phyloP scores from a whole-genome alignment of 1,139 yeast genomes.

The Waltiozyma sp. region DNA sequence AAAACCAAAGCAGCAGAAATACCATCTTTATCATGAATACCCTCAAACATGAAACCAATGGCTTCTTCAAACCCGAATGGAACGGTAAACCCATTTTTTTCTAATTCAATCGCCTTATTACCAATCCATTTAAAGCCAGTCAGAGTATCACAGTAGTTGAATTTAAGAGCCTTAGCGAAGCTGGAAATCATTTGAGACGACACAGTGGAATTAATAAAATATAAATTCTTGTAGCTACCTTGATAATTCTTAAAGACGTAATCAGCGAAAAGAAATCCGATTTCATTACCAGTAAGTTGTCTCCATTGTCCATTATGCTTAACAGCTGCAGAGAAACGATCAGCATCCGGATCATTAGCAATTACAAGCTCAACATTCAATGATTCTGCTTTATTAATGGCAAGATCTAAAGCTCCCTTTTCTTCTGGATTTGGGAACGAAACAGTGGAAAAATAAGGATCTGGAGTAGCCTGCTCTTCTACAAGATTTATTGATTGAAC shows the following conservation, averaged over 20 bases:
- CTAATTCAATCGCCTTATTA: conserved; percentile 69
- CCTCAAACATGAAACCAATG: conserved; percentile 82
- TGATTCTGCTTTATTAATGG: conserved; percentile 35
- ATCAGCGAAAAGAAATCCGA: conserved; percentile 76
- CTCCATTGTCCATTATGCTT: conserved; percentile 41
- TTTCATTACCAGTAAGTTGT: conserved; percentile 85
- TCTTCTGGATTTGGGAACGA: conserved; percentile 94
- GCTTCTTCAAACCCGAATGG: conserved; percentile 96
- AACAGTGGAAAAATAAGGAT: conserved; percentile 81
- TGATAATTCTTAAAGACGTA: conserved; percentile 28
- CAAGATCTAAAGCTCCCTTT: conserved; percentile 73
- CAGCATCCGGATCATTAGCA: conserved; percentile 97
- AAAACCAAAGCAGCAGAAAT: conserved; percentile 73
- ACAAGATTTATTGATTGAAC: conserved; percentile 29
- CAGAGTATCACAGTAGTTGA: conserved; percentile 65
- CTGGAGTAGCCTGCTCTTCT: conserved; percentile 56
- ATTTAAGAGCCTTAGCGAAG: conserved; percentile 55
- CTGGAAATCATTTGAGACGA: conserved; percentile 72
- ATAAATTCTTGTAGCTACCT: conserved; percentile 30
- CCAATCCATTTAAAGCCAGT: conserved; percentile 99
- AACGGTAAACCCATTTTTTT: conserved; percentile 49
- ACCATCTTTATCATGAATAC: conserved; percentile 93
- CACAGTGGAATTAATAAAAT: conserved; percentile 78
- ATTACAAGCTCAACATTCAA: conserved; percentile 44
- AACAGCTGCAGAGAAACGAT: conserved; percentile 71